Evolutionary conservation across 768 basidiomycete species (phyloP), one percentile per base, ranked within the genome.

Genomic region (Boletus coccyginus): DNA sequence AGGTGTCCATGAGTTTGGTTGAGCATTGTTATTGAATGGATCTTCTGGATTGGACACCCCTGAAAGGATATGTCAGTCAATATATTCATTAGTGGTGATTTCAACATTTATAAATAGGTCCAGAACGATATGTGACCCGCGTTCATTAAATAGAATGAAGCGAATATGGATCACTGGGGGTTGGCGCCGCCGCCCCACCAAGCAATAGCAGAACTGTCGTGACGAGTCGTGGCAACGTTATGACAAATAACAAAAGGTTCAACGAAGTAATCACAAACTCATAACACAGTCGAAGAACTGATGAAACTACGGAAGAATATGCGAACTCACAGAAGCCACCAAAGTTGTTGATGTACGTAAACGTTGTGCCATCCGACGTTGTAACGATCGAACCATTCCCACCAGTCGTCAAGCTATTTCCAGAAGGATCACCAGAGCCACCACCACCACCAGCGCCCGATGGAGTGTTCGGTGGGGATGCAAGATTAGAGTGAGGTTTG

Each of bases 1-100:
- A 2, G 90, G 91, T 7, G 88, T 87, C 86, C 89, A 94, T 3
- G 81, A 83, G 63, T 94, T 91, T 10, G 87, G 79, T 56, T 77
- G 80, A 8, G 92, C 92, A 42, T 80, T 76, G 67, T 88, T 84
- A 73, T 85, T 86, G 76, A 85, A 90, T 7, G 92, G 89, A 67
- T 89, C 77, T 44, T 84, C 77, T 14, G 86, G 84, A 70, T 91
- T 83, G 72, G 70, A 74, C 19, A 81, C 78, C 87, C 85, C 87
- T 88, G 55, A 32, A 56, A 45, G 46, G 29, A 54, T 12, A 32
- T 16, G 46, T 70, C 17, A 50, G 50, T 42, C 51, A 13, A 50
- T 19, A 3, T 6, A 12, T 48, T 46, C 38, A 40, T 38, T 31
- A 11, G 6, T 40, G 3, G 19, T 27, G 38, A 29, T 11, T 31